Evolutionary conservation across 177 flowering plant genomes (phyloP).

Genomic region (Telopea speciosissima): DNA sequence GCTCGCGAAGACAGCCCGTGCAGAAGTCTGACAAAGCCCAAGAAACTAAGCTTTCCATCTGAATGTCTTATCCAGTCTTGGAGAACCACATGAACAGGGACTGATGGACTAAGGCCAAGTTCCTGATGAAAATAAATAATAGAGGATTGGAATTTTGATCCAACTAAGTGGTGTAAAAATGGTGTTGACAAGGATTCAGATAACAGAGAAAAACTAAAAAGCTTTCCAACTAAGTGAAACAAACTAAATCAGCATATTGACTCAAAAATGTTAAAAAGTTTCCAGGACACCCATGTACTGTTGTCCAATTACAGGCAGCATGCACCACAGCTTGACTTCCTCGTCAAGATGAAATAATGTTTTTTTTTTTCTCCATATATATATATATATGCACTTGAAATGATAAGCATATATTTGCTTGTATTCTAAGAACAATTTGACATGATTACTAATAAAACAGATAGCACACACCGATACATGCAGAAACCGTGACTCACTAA

Average conservation of each 20-base stretch:
- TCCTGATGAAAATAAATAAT: slow-evolving; percentile 40
- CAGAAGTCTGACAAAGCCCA: slow-evolving; percentile 81
- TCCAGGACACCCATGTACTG: background rate
- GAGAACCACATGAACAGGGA: slow-evolving; percentile 89
- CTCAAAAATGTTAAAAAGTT: too few species aligned
- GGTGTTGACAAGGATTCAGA: background rate
- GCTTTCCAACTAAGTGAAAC: background rate
- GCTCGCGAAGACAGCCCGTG: slow-evolving; percentile 76
- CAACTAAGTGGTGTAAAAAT: background rate
- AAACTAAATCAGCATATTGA: background rate
- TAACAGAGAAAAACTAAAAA: too few species aligned
- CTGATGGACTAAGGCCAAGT: slow-evolving; percentile 84
- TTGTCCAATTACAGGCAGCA: background rate
- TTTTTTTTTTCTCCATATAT: background rate
- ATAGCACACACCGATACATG: too few species aligned
- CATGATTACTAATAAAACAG: too few species aligned
- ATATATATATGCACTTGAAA: too few species aligned
- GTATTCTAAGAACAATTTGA: too few species aligned
- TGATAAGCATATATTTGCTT: background rate
- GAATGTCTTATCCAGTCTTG: slow-evolving; percentile 94
- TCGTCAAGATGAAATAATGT: background rate
- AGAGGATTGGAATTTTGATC: background rate
- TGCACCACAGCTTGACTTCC: background rate
- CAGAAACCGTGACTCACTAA: too few species aligned
- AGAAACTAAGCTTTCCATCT: slow-evolving; percentile 92